Base-by-base conservation (phyloP, 805 yeast genomes). In the Kluyveromyces nonfermentans region DNA sequence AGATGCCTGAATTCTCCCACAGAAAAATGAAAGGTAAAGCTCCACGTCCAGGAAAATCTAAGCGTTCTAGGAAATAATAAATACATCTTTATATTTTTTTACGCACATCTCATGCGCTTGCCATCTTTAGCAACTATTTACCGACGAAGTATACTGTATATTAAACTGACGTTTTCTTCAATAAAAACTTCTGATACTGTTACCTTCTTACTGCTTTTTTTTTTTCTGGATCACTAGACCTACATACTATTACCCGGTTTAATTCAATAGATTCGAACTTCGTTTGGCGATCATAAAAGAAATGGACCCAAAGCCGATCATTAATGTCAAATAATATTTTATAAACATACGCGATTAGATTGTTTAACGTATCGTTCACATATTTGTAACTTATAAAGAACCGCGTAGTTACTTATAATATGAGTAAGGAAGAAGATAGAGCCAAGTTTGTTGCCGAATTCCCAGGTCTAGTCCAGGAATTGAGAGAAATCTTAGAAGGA, bases 401-500 rank as follows among this genome's bases (percentile, higher is more conserved):
- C 30, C 30, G 12, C 12, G 14, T 25, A 25, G 3, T 10, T 14
- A 25, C 14, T 33, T 33, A 25, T 35, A 40, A n/a, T 33, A 52
- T 54, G 55, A 47, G 51, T 15, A 55, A 56, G 44, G 57, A 52
- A 52, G 49, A 47, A 28, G 52, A 48, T 43, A 81, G 71, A 68
- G 67, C 71, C 37, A 77, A 73, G 57, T 85, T 85, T 59, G 60
- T 82, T 45, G 69, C 66, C 17, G 80, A 78, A 40, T 88, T 90
- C 68, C 94, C 90, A 50, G 72, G 71, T 33, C 55, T 93, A 49
- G 95, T 86, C 34, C 75, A 71, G 15, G 98, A 90, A 59, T 70
- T 90, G 51, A 73, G 72, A 44, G 75, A 73, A 17, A 74, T 80
- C 40, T 68, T 85, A 47, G 67, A 64, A 37, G 69, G 69, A 41